These are phyloP conservation scores for Trichophyton rubrum DNA, from an alignment of 2,329 filamentous ascomycete genomes.

Conservation along the genomic window DNA sequence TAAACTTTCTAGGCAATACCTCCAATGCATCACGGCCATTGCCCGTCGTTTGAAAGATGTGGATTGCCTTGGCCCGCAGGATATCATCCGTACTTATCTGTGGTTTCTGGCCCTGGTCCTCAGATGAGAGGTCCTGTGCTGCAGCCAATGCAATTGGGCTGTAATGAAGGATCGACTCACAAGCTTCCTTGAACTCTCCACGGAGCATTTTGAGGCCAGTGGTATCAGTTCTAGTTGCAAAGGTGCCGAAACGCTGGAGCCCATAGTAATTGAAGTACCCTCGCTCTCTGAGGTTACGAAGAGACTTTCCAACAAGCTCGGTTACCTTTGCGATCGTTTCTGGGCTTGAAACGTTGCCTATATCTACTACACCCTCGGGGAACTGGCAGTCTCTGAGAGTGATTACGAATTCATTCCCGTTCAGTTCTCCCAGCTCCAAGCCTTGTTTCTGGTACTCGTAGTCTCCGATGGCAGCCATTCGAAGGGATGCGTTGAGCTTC, in stretches of 20 bases:
- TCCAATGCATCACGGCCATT: constrained; percentile 49
- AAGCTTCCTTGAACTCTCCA: constrained; percentile 66
- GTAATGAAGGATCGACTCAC: constrained; percentile 64
- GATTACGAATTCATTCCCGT: constrained; percentile 86
- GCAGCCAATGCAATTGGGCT: constrained; percentile 50
- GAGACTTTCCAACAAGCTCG: constrained; percentile 40
- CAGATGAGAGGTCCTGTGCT: constrained; percentile 36
- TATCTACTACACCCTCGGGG: constrained; percentile 24
- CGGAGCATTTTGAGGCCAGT: constrained; percentile 75
- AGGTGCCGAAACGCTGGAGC: constrained; percentile 90
- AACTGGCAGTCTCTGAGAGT: constrained; percentile 76
- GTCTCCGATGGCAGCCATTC: constrained; percentile 58
- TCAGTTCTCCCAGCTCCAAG: constrained; percentile 69
- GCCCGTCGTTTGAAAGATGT: constrained; percentile 54
- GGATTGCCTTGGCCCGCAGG: constrained; percentile 64
- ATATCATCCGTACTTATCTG: constrained; percentile 62
- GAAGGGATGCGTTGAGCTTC: constrained; percentile 47
- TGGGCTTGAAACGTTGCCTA: constrained; percentile 26
- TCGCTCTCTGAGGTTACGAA: constrained; percentile 54
- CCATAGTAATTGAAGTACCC: constrained; percentile 98
- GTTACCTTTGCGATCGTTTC: constrained; percentile 32
- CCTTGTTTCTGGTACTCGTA: constrained; percentile 62
- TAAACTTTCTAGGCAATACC: constrained; percentile 65
- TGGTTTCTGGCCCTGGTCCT: constrained; percentile 25
- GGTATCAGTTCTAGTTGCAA: constrained; percentile 70